A percentile compares a stretch with the other conserved stretches of the same genome.
Conservation (phyloP, 768 basidiomycete species). For the Pisolithus orientalis region DNA sequence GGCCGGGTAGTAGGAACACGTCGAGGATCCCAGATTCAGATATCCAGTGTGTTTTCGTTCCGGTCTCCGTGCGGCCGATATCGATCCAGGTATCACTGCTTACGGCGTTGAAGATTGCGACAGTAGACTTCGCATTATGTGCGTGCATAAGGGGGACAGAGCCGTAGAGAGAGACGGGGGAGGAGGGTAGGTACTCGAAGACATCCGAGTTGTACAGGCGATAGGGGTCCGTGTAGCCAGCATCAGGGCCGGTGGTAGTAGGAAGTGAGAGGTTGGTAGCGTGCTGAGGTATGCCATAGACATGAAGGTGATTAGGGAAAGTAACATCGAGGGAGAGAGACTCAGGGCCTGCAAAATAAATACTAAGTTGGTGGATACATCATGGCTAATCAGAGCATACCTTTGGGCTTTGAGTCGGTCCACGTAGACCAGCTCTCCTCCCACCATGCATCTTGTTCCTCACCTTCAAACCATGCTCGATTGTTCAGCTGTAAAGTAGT, state of each 20-base stretch:
- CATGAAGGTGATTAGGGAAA: conserved; percentile 86
- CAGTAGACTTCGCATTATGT: conserved; percentile 80
- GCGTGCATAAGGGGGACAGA: conserved; percentile 92
- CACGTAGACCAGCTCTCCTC: conserved; percentile 83
- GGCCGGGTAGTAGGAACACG: conserved; percentile 89
- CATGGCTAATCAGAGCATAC: conserved; percentile 32
- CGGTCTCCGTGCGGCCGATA: conserved; percentile 61
- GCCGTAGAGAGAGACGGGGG: conserved; percentile 80
- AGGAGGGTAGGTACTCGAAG: conserved; percentile 88
- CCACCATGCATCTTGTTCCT: conserved; percentile 78
- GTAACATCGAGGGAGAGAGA: conserved; percentile 87
- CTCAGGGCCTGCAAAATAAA: conserved; percentile 70
- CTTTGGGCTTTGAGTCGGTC: conserved; percentile 95
- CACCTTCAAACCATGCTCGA: conserved; percentile 84
- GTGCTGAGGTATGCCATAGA: conserved; percentile 96
- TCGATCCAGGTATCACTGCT: conserved; percentile 96
- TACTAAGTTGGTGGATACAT: neutral
- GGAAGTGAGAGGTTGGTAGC: conserved; percentile 88
- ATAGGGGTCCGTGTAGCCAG: conserved; percentile 84
- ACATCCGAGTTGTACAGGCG: conserved; percentile 94
- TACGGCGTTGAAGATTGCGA: conserved; percentile 83
- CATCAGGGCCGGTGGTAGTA: conserved; percentile 72
- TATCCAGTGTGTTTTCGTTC: conserved; percentile 92
- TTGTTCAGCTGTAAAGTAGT: conserved; percentile 47
- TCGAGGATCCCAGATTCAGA: conserved; percentile 97